phyloP scores from a whole-genome alignment of 2,329 filamentous ascomycete species.

The Ceratocystis harringtonii region DNA sequence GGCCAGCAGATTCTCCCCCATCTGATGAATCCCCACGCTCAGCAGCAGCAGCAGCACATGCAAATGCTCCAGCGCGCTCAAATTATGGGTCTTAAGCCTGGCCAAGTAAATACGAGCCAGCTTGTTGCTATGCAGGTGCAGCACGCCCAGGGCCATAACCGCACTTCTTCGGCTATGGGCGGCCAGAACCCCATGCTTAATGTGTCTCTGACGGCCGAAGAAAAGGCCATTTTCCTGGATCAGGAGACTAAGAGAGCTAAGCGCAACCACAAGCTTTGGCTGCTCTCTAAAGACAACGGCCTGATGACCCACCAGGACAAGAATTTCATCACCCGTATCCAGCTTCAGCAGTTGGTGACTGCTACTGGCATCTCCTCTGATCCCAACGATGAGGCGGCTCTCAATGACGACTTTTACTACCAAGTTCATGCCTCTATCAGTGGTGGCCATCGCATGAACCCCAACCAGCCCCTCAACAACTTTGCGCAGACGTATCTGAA shows the following conservation, averaged over 20 bases:
- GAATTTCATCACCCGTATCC: slow-evolving; percentile 96
- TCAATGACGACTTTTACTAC: slow-evolving; percentile 95
- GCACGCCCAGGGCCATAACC: slow-evolving; percentile 20
- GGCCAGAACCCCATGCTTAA: slow-evolving; percentile 22
- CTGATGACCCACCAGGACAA: slow-evolving; percentile 99
- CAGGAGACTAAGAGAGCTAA: slow-evolving; percentile 93
- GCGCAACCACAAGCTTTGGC: slow-evolving; percentile 93
- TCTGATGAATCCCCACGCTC: slow-evolving; percentile 25
- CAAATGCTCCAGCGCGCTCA: slow-evolving; percentile 28
- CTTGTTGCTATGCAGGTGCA: slow-evolving; percentile 33
- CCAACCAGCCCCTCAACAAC: slow-evolving; percentile 82
- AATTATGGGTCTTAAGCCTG: slow-evolving; percentile 25
- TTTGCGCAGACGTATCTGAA: slow-evolving; percentile 97
- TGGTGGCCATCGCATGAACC: slow-evolving; percentile 75
- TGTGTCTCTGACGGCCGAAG: slow-evolving; percentile 63
- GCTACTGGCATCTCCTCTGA: slow-evolving; percentile 80
- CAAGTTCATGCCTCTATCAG: slow-evolving; percentile 94
- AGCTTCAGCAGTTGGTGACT: slow-evolving; percentile 87
- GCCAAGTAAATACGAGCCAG: slow-evolving; percentile 57
- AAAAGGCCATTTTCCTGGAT: slow-evolving; percentile 67
- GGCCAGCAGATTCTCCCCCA: slow-evolving; percentile 33
- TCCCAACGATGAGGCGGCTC: slow-evolving; percentile 59
- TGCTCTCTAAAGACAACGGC: slow-evolving; percentile 85
- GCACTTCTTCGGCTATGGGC: background rate
- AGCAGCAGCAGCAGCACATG: slow-evolving; percentile 19